A percentile compares a stretch with the other conserved stretches of the same genome.
Evolutionary conservation across 2,329 filamentous ascomycete genomes (phyloP).

Genomic region (Penicillium oxalicum): DNA sequence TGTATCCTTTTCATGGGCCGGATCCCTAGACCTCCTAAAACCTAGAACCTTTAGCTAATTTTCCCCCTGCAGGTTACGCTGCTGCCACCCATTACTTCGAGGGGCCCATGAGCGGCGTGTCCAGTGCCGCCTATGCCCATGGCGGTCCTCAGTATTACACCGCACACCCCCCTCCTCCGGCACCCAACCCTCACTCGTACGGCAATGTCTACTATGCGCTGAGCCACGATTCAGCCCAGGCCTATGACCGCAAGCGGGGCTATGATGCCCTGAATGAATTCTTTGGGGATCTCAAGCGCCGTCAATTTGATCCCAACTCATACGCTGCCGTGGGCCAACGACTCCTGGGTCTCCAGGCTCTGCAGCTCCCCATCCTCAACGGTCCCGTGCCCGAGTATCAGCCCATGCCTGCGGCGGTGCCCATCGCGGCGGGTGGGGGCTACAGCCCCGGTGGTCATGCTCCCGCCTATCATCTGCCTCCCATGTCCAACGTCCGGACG

Average conservation of each 20-base stretch:
- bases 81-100: conserved; percentile 52
- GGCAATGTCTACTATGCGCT: conserved; percentile 72
- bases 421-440: conserved; percentile 50
- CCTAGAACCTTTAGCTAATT: neutral
- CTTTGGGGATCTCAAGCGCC: conserved; percentile 86
- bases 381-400: conserved; percentile 51
- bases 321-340: conserved; percentile 88
- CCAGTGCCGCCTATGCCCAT: conserved; percentile 37
- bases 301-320: conserved; percentile 80
- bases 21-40: no score
- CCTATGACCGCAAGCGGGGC: conserved; percentile 74
- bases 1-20: no score
- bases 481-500: conserved; percentile 80
- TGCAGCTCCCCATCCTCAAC: conserved; percentile 57
- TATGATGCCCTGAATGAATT: conserved; percentile 89
- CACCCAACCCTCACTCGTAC: conserved; percentile 53
- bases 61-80: conserved; percentile 25
- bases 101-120: conserved; percentile 45
- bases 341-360: conserved; percentile 71
- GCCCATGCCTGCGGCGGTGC: conserved; percentile 48
- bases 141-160: conserved; percentile 49
- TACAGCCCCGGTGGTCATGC: conserved; percentile 57
- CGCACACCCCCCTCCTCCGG: conserved; percentile 50
- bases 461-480: conserved; percentile 77
- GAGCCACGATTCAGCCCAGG: conserved; percentile 56